Evolutionary conservation across 2,329 filamentous ascomycete genomes (phyloP).

Genomic region (Alternaria ethzedia): DNA sequence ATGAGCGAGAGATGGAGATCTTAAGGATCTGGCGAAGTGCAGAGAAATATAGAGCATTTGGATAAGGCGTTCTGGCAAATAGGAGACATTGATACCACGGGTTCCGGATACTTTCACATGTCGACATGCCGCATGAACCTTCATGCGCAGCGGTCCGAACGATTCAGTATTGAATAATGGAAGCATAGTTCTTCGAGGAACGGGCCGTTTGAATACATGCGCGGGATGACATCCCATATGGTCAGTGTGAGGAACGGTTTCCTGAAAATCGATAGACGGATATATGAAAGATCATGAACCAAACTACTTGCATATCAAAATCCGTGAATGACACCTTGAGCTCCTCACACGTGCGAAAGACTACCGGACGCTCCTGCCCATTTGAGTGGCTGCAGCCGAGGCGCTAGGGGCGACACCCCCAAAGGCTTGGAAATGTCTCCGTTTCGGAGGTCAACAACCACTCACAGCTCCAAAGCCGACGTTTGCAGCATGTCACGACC

Average conservation of each 20-base stretch:
- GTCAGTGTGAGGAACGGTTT: background rate
- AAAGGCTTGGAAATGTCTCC: conserved; percentile 14
- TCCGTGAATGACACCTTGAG: conserved; percentile 17
- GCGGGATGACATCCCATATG: conserved; percentile 1
- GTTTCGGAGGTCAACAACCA: conserved; percentile 27
- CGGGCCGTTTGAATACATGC: conserved; percentile 1
- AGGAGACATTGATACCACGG: background rate
- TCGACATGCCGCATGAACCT: background rate
- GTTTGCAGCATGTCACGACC: conserved; percentile 13
- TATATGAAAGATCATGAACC: background rate
- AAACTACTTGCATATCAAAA: background rate
- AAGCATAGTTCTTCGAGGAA: background rate
- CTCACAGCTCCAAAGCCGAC: conserved; percentile 30
- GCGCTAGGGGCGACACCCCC: conserved; percentile 12
- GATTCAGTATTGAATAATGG: background rate
- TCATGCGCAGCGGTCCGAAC: background rate
- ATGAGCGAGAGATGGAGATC: conserved; percentile 6
- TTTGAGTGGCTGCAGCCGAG: conserved; percentile 28
- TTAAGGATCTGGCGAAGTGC: background rate
- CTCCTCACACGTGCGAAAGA: conserved; percentile 24
- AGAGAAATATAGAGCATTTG: background rate
- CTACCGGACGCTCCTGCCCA: conserved; percentile 21
- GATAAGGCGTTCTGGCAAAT: background rate
- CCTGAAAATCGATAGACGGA: background rate
- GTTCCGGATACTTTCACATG: background rate